Conservation (phyloP, 2,329 filamentous ascomycete species). For the Hypoxylon sp. region DNA sequence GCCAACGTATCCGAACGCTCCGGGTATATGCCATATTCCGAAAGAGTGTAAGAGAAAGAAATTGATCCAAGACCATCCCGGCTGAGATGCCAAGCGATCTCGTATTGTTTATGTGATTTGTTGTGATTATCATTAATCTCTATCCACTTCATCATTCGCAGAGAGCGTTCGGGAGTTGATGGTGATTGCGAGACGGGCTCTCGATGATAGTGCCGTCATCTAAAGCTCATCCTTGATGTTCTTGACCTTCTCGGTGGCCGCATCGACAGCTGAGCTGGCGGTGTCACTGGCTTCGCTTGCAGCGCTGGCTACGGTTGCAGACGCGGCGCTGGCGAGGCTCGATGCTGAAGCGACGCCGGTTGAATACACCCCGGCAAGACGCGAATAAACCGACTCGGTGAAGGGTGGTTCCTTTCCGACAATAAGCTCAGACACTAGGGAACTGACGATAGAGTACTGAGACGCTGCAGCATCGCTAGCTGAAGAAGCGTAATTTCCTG, state of each 20-base stretch:
- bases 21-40: conserved; percentile 46
- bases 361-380: conserved; percentile 79
- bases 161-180: neutral
- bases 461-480: conserved; percentile 72
- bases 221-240: conserved; percentile 49
- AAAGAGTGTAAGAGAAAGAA: conserved; percentile 42
- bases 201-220: neutral
- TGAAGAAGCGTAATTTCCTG: conserved; percentile 72
- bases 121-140: conserved; percentile 21
- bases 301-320: conserved; percentile 49
- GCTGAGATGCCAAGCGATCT: conserved; percentile 7
- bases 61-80: conserved; percentile 12
- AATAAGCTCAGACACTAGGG: conserved; percentile 82
- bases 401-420: conserved; percentile 84
- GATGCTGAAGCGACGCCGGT: conserved; percentile 73
- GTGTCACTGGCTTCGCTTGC: conserved; percentile 49
- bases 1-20: conserved; percentile 30
- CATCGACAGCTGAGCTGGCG: conserved; percentile 44
- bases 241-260: conserved; percentile 48
- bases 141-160: conserved; percentile 4
- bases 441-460: conserved; percentile 79
- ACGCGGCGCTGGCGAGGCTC: conserved; percentile 58
- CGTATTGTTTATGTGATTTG: conserved; percentile 13
- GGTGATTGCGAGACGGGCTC: neutral
- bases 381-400: conserved; percentile 82